Base-by-base conservation (phyloP, 805 yeast genomes). In the Hanseniaspora mollemarum region DNA sequence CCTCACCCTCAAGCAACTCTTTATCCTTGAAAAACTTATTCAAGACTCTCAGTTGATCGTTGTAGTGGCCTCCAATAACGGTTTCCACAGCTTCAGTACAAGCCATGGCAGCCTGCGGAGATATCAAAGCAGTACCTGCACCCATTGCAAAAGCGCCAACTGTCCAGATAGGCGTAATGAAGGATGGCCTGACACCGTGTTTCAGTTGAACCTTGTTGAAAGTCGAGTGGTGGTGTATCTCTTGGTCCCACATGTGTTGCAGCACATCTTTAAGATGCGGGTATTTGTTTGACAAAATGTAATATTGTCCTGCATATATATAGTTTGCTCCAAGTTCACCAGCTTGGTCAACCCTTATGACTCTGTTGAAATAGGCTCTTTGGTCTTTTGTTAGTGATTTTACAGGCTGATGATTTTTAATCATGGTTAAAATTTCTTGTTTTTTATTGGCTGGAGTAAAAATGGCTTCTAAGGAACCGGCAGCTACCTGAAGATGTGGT, bases 81-180 rank as follows among this genome's bases (percentile, higher is more conserved):
- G 98, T 92, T 66, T 92, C 98, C 1, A 92, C 97, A 0, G 97
- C 97, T 54, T 88, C 97, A 0, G 98, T 92, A 64, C 98, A 92
- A 1, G 98, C 97, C 98, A 92, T 92, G 2, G 98, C 97, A 2
- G 95, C 96, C 62, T 90, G 96, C 60, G 87, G 86, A 16, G 96
- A 82, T 55, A 87, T 66, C 49, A 83, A 58, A 0, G 95, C 96
- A 0, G 97, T 92, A 1, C 81, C 83, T 1, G 78, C 77, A 3
- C 98, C 98, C 70, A 92, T 72, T 0, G 80, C 80, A 45, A 83
- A 72, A 0, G 98, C 97, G 3, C 96, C 97, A 0, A 76, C 65
- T 62, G 84, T 87, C 98, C 98, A 92, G 1, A 86, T 59, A 1
- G 98, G 98, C 0, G 97, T 88, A 37, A 92, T 66, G 15, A 92